These are phyloP conservation scores for Sungouiella thailandica DNA, from an alignment of 805 yeast genomes.

Conservation along the genomic window DNA sequence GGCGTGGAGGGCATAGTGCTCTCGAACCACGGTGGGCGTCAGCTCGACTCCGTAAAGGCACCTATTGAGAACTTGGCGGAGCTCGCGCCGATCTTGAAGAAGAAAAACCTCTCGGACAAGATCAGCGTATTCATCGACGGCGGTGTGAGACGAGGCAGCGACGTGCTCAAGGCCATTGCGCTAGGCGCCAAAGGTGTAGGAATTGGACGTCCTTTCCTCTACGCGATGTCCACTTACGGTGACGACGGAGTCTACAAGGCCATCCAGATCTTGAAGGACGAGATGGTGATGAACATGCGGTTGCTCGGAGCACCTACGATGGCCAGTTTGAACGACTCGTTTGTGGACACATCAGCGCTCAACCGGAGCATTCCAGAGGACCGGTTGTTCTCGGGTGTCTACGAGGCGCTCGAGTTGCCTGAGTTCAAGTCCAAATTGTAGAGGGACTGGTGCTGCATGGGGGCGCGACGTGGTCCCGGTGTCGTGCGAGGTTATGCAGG, in stretches of 20 bases:
- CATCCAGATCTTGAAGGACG: constrained; percentile 55
- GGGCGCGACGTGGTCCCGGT: no score
- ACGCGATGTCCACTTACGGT: constrained; percentile 78
- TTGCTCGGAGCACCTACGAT: constrained; percentile 55
- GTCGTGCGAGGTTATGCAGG: no score
- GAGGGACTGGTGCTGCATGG: no score
- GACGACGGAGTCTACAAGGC: constrained; percentile 67
- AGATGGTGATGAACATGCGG: constrained; percentile 61
- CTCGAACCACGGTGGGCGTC: constrained; percentile 75
- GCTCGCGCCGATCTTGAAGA: constrained; percentile 40
- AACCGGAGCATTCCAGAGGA: constrained; percentile 49
- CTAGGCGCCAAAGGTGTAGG: constrained; percentile 77
- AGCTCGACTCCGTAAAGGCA: constrained; percentile 57
- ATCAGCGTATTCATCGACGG: constrained; percentile 71
- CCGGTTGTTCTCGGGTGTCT: constrained; percentile 47
- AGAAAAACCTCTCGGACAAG: constrained; percentile 38
- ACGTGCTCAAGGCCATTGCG: constrained; percentile 69
- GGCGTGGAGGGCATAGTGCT: constrained; percentile 62
- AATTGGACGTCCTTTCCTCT: constrained; percentile 69
- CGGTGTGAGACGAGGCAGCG: constrained; percentile 73
- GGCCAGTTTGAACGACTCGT: constrained; percentile 46
- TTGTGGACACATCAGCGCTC: constrained; percentile 52
- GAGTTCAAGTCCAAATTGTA: constrained; percentile 34
- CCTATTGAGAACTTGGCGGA: constrained; percentile 60
- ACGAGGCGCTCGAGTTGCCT: constrained; percentile 52